A percentile compares a stretch with the other conserved stretches of the same genome.
Conservation (phyloP, 2,329 filamentous ascomycete species). For the Fusarium sp. region DNA sequence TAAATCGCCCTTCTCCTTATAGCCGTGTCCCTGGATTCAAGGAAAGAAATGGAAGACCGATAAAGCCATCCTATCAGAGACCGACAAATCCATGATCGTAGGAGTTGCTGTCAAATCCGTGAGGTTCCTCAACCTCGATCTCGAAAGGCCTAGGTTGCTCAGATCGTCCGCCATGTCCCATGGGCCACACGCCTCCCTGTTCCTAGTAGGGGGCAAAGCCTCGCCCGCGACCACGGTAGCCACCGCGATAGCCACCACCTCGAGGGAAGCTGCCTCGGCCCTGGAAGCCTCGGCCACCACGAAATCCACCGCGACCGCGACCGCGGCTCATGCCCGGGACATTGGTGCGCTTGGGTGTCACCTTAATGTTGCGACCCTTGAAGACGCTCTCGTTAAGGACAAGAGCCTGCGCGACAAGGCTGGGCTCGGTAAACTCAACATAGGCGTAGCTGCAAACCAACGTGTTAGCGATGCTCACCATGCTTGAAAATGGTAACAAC, state of each 20-base stretch:
- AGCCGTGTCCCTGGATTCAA: constrained; percentile 22
- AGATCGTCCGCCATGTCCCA: constrained; percentile 34
- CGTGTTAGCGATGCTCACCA: constrained; percentile 29
- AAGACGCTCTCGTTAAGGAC: constrained; percentile 97
- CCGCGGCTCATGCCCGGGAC: constrained; percentile 93
- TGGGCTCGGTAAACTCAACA: constrained; percentile 96
- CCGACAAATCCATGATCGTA: constrained; percentile 24
- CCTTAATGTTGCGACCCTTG: constrained; percentile 95
- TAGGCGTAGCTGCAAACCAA: constrained; percentile 84
- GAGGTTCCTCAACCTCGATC: constrained; percentile 46
- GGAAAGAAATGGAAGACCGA: constrained; percentile 17
- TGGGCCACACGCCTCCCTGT: constrained; percentile 50
- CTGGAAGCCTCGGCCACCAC: constrained; percentile 64
- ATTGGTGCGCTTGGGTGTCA: constrained; percentile 94
- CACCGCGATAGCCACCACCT: constrained; percentile 72
- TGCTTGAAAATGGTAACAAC: constrained; percentile 49
- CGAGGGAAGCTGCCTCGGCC: constrained; percentile 66
- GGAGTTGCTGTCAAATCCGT: constrained; percentile 31
- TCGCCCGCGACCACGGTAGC: constrained; percentile 75
- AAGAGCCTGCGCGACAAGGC: constrained; percentile 90
- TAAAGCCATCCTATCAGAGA: constrained; percentile 14
- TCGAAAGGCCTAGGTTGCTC: constrained; percentile 42
- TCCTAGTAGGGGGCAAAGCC: constrained; percentile 75
- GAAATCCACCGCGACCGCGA: constrained; percentile 58
- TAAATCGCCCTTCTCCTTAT: constrained; percentile 43